A percentile compares a stretch with the other conserved stretches of the same genome.
These are phyloP conservation scores for Fusarium succisae DNA, from an alignment of 2,329 filamentous ascomycete genomes.

Conservation along the genomic window DNA sequence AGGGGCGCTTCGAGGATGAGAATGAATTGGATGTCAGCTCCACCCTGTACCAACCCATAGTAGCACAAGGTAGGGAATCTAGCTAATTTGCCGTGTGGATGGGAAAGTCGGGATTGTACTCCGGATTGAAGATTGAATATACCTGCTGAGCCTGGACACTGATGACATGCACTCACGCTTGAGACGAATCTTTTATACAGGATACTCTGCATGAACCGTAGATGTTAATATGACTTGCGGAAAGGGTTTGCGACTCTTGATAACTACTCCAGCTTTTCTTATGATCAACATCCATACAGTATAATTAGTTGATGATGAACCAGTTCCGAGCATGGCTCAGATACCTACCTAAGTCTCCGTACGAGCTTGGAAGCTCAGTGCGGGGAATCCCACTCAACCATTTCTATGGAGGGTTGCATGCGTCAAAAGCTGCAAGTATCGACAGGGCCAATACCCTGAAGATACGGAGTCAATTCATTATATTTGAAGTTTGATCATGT, in stretches of 20 bases:
- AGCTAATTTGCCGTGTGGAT: background rate
- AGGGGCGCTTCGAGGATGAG: background rate
- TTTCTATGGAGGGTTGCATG: slow-evolving; percentile 13
- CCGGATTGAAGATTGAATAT: background rate
- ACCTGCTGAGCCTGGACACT: background rate
- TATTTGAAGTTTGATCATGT: slow-evolving; percentile 21
- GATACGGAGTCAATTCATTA: slow-evolving; percentile 2
- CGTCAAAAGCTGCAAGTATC: background rate
- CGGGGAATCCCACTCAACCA: slow-evolving; percentile 10
- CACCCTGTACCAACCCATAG: background rate
- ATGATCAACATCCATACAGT: too few relatives aligned
- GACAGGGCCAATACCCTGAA: background rate
- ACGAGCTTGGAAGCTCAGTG: background rate
- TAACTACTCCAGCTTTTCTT: background rate
- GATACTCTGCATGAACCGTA: background rate
- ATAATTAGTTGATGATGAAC: background rate
- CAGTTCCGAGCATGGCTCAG: background rate
- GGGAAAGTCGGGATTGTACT: slow-evolving; percentile 9
- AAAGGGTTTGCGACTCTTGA: background rate
- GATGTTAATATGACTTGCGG: background rate
- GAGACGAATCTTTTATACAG: background rate
- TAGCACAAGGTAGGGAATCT: background rate
- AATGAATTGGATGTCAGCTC: background rate
- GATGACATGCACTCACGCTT: background rate
- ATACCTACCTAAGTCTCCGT: background rate